A percentile compares a stretch with the other conserved stretches of the same genome.
These are phyloP conservation scores for Quercus lobata DNA, from an alignment of 331 rosid species.

Conservation along the genomic window DNA sequence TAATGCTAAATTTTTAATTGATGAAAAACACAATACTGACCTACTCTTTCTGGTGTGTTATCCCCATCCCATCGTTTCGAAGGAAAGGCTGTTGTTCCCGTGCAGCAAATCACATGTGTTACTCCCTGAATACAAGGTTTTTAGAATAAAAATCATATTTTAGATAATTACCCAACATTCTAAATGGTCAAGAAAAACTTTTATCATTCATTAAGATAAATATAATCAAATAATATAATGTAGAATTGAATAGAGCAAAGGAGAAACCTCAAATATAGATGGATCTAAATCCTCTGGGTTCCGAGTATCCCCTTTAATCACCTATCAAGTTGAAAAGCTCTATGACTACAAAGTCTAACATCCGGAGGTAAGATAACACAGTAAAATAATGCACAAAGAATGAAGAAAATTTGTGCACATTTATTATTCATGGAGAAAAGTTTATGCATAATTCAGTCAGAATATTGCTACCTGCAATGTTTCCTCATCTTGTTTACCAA, in stretches of 20 bases:
- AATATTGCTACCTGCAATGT: constrained; percentile 48
- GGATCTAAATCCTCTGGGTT: constrained; percentile 68
- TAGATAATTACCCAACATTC: not conserved
- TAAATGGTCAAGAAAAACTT: not conserved
- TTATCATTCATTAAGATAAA: not conserved
- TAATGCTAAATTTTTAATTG: not conserved
- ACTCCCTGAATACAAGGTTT: constrained; percentile 59
- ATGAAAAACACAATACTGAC: constrained; percentile 40
- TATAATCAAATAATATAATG: not conserved
- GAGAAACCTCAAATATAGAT: constrained; percentile 69
- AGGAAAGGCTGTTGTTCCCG: constrained; percentile 96
- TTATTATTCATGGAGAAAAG: not conserved
- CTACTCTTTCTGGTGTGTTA: constrained; percentile 90
- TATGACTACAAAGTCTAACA: not conserved
- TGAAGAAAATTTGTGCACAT: not conserved
- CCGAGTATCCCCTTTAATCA: constrained; percentile 78
- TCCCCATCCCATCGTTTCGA: constrained; percentile 88
- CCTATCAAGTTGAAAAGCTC: constrained; percentile 46
- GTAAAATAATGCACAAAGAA: not conserved
- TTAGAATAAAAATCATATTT: not conserved
- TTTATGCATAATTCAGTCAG: not conserved
- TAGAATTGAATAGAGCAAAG: not conserved
- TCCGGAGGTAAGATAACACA: constrained; percentile 8
- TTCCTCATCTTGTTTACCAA: constrained; percentile 71
- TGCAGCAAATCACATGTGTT: constrained; percentile 94